A percentile compares a stretch with the other conserved stretches of the same genome.
These are phyloP conservation scores for Fusarium poae DNA, from an alignment of 2,329 filamentous ascomycete species.

Conservation along the genomic window DNA sequence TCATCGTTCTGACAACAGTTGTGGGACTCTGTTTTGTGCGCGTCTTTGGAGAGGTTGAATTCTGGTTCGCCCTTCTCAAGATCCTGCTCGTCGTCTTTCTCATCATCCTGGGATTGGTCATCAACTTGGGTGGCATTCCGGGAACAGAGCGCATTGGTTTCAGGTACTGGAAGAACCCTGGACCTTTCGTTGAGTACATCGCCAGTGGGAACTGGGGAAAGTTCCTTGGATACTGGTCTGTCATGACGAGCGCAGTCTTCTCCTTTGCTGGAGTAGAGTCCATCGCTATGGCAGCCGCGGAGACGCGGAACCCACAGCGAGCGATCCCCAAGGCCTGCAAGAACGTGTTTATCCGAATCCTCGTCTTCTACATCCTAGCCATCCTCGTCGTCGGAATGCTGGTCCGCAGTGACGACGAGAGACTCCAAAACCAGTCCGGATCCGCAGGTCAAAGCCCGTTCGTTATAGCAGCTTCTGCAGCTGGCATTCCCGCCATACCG, in stretches of 20 bases:
- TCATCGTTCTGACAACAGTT: constrained; percentile 43
- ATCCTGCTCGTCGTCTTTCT: constrained; percentile 66
- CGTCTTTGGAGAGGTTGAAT: constrained; percentile 66
- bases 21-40: constrained; percentile 60
- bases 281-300: constrained; percentile 72
- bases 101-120: constrained; percentile 60
- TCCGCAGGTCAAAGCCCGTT: constrained; percentile 66
- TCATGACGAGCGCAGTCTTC: constrained; percentile 73
- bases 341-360: constrained; percentile 69
- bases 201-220: constrained; percentile 68
- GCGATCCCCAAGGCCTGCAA: constrained; percentile 68
- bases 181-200: constrained; percentile 76
- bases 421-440: constrained; percentile 61
- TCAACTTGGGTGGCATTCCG: constrained; percentile 43
- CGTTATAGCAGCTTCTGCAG: constrained; percentile 78
- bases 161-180: constrained; percentile 65
- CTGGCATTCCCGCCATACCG: constrained; percentile 75
- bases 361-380: constrained; percentile 73
- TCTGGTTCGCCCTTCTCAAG: constrained; percentile 64
- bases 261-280: constrained; percentile 76
- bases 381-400: constrained; percentile 79
- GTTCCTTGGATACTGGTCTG: constrained; percentile 76
- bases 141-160: constrained; percentile 45
- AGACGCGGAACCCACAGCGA: constrained; percentile 67
- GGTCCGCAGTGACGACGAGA: constrained; percentile 69